Conservation (phyloP, 345 rosid genomes). For the Gossypium rotundifolium region DNA sequence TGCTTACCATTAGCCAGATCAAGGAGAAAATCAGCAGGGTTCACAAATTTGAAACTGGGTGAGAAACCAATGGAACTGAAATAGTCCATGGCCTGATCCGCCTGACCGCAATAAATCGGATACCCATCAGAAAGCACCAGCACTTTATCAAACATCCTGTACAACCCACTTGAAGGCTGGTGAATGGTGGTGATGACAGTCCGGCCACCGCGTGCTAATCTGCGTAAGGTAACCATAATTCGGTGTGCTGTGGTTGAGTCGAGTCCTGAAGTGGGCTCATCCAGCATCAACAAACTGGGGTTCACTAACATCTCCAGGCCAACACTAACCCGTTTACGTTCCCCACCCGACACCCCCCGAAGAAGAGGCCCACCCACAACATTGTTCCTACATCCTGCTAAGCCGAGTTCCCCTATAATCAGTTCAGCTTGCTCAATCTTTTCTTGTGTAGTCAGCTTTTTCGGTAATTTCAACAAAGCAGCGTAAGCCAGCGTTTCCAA, state of each 20-base stretch:
- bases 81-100: constrained; percentile 67
- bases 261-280: constrained; percentile 90
- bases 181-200: constrained; percentile 79
- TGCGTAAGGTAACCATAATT: constrained; percentile 48
- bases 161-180: constrained; percentile 83
- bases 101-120: constrained; percentile 61
- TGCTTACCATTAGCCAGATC: constrained; percentile 86
- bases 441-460: constrained; percentile 45
- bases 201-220: constrained; percentile 69
- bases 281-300: constrained; percentile 78
- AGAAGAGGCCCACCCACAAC: constrained; percentile 70
- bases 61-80: constrained; percentile 53
- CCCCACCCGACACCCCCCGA: constrained; percentile 87
- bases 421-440: constrained; percentile 63
- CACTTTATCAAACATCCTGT: constrained; percentile 77
- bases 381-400: constrained; percentile 51
- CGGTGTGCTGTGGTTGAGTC: constrained; percentile 87
- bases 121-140: constrained; percentile 71
- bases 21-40: constrained; percentile 88
- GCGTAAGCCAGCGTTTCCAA: constrained; percentile 68
- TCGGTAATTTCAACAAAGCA: constrained; percentile 71
- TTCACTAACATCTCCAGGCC: constrained; percentile 89
- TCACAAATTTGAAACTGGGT: constrained; percentile 59
- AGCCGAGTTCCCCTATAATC: constrained; percentile 66
- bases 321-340: constrained; percentile 81